Conservation (phyloP, 2,329 filamentous ascomycete genomes). For the Endoconidiophora laricicola region DNA sequence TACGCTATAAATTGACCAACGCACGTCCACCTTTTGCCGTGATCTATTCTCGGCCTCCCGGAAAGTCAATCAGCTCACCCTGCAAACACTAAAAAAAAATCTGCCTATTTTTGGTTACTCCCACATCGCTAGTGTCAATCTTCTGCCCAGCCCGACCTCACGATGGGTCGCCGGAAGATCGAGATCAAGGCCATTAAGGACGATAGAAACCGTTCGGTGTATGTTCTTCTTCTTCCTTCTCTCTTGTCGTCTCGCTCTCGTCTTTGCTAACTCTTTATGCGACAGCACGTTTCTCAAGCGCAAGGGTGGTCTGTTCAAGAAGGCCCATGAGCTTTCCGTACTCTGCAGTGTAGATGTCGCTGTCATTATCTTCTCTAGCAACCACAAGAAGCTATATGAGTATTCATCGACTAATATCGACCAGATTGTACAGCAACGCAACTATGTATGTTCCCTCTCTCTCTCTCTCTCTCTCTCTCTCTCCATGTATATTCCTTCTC, state of each 20-base stretch:
- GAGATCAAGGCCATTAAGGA: constrained; percentile 99
- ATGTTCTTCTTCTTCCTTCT: constrained; percentile 27
- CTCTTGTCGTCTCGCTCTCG: neutral
- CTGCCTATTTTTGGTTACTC: constrained; percentile 9
- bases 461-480: neutral
- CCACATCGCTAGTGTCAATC: constrained; percentile 4
- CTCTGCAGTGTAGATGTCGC: constrained; percentile 97
- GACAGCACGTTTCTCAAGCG: constrained; percentile 89
- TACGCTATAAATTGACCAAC: neutral
- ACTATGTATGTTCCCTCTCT: constrained; percentile 53
- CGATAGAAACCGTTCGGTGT: constrained; percentile 95
- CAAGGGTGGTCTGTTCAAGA: constrained; percentile 98
- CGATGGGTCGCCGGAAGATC: constrained; percentile 96
- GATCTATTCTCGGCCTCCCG: constrained; percentile 1
- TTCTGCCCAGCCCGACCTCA: constrained; percentile 16
- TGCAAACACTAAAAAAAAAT: neutral
- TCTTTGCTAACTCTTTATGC: constrained; percentile 11
- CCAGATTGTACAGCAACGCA: constrained; percentile 72
- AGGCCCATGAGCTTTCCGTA: constrained; percentile 94
- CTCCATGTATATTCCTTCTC: constrained; percentile 1
- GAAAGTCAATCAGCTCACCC: neutral
- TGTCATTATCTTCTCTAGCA: constrained; percentile 95
- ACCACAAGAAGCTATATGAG: constrained; percentile 89
- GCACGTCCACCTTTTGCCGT: constrained; percentile 1
- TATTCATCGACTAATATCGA: constrained; percentile 91